A percentile compares a stretch with the other conserved stretches of the same genome.
Evolutionary conservation across 805 yeast genomes (phyloP).

Genomic region (Saccharomycopsis sp.): DNA sequence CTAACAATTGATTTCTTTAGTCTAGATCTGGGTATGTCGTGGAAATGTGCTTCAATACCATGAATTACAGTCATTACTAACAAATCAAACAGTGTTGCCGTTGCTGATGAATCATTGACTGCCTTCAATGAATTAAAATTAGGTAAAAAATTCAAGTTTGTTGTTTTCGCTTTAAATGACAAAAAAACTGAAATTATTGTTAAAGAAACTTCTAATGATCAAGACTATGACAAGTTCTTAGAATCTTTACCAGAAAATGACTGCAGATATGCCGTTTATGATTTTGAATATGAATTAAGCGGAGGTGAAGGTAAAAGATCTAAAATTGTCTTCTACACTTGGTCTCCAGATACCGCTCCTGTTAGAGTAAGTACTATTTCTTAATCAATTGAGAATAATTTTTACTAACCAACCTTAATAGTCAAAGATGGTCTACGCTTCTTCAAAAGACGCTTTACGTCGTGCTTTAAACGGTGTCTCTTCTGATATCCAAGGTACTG

Average conservation of each 20-base stretch:
- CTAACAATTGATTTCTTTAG: conserved; percentile 12
- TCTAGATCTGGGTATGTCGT: conserved; percentile 19
- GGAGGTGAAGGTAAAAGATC: conserved; percentile 92
- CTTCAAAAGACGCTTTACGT: conserved; percentile 97
- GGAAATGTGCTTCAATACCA: not conserved
- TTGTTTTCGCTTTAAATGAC: conserved; percentile 74
- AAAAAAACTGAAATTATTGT: conserved; percentile 87
- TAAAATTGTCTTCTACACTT: conserved; percentile 60
- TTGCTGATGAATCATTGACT: conserved; percentile 80
- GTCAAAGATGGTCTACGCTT: conserved; percentile 94
- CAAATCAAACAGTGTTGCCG: conserved; percentile 48
- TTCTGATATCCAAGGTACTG: conserved; percentile 95
- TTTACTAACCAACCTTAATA: conserved; percentile 8
- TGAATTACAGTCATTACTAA: not conserved
- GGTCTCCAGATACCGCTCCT: conserved; percentile 98
- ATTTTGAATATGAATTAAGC: conserved; percentile 87
- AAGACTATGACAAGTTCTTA: conserved; percentile 76
- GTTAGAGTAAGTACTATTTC: conserved; percentile 39
- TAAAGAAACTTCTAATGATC: conserved; percentile 66
- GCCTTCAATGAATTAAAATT: conserved; percentile 95
- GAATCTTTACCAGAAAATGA: conserved; percentile 90
- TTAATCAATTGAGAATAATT: not conserved
- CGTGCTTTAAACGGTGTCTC: conserved; percentile 94
- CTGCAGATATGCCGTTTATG: conserved; percentile 93
- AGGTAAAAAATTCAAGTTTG: conserved; percentile 79